phyloP scores from a whole-genome alignment of 176 grass and related monocot species.

The Hyparrhenia diplandra region DNA sequence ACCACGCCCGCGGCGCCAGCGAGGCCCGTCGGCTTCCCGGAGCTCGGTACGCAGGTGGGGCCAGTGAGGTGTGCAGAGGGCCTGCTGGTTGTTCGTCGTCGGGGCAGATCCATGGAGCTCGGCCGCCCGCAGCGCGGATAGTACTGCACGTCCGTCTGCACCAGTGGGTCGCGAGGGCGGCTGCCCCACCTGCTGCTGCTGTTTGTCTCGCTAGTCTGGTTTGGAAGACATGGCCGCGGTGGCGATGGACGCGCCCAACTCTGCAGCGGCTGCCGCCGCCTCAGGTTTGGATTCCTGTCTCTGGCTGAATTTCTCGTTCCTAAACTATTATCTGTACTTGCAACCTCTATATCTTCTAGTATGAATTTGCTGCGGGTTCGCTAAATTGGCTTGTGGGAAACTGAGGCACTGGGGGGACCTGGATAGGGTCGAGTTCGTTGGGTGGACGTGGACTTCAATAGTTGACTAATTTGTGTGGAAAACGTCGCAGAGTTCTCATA shows the following conservation, averaged over 20 bases:
- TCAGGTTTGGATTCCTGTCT: constrained; percentile 38
- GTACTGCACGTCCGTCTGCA: background rate
- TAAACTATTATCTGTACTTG: background rate
- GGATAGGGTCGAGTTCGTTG: background rate
- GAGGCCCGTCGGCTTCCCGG: background rate
- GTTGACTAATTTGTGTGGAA: constrained; percentile 24
- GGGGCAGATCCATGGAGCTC: constrained; percentile 20
- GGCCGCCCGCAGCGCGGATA: background rate
- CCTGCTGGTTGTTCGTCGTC: background rate
- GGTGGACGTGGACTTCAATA: constrained; percentile 24
- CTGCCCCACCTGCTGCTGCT: too few relatives aligned
- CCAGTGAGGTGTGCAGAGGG: background rate
- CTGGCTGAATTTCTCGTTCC: background rate
- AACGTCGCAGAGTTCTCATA: background rate
- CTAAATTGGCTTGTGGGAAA: background rate
- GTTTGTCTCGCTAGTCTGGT: background rate
- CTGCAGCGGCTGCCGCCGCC: background rate
- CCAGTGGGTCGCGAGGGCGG: background rate
- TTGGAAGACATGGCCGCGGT: background rate
- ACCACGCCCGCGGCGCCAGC: background rate
- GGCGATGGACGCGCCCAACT: constrained; percentile 14
- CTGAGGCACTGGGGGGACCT: background rate
- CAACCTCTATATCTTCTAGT: background rate
- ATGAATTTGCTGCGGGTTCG: background rate
- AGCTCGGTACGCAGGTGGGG: background rate